Conservation (phyloP, 495 filamentous ascomycete species). For the Pseudevernia furfuracea region DNA sequence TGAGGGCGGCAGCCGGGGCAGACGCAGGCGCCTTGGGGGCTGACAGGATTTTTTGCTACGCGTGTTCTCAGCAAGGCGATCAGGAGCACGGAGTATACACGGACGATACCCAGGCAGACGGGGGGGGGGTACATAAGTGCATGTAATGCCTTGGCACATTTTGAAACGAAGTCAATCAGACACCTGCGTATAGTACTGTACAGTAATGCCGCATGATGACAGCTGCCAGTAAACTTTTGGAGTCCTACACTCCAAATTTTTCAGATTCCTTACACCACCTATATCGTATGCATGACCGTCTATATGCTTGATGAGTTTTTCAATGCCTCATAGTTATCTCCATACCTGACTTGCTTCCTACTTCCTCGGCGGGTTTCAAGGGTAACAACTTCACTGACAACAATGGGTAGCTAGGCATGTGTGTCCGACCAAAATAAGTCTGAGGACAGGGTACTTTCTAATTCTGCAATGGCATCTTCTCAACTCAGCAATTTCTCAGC, state of each 20-base stretch:
- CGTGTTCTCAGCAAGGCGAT: constrained; percentile 1
- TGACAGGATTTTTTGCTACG: constrained; percentile 10
- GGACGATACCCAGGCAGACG: constrained; percentile 6
- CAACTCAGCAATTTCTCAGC: neutral
- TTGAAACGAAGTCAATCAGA: neutral
- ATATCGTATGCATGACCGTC: neutral
- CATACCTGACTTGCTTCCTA: neutral
- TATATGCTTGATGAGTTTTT: neutral
- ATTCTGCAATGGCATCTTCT: neutral
- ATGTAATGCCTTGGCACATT: neutral
- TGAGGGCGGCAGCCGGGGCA: constrained; percentile 74
- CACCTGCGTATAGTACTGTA: neutral
- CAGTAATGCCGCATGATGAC: neutral
- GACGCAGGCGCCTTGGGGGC: constrained; percentile 53
- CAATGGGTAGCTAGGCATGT: neutral
- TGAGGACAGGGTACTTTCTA: neutral
- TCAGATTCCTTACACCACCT: neutral
- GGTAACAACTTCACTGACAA: neutral
- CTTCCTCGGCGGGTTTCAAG: neutral
- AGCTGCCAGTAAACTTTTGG: neutral
- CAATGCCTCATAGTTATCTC: neutral
- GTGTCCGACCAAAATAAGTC: neutral
- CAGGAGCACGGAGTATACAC: neutral
- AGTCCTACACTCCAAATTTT: neutral
- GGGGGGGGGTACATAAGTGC: neutral